Conservation (phyloP, 495 filamentous ascomycete genomes). For the Penicillium taxi region DNA sequence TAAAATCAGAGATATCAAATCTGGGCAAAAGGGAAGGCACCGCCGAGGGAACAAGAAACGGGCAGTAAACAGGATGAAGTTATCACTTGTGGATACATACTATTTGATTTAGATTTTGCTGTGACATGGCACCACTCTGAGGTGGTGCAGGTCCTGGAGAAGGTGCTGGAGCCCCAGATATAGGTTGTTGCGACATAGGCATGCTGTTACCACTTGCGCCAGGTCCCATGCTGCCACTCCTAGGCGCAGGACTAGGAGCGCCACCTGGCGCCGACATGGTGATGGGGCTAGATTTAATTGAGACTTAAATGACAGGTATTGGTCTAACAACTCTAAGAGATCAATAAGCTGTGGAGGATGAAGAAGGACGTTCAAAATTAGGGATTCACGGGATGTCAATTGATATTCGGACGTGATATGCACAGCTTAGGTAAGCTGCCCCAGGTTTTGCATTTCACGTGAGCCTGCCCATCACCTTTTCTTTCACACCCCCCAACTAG, state of each 20-base stretch:
- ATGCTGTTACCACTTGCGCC: constrained; percentile 38
- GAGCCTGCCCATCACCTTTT: too few relatives aligned
- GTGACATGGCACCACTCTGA: constrained; percentile 50
- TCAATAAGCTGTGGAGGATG: constrained; percentile 5
- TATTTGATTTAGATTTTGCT: constrained; percentile 92
- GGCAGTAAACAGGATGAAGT: too few relatives aligned
- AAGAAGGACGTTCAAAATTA: too few relatives aligned
- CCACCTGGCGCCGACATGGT: constrained; percentile 43
- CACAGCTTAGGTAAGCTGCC: too few relatives aligned
- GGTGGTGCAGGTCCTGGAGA: constrained; percentile 35
- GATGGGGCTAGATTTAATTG: neutral
- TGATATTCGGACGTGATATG: too few relatives aligned
- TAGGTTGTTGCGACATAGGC: constrained; percentile 43
- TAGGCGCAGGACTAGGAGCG: constrained; percentile 41
- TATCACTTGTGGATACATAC: too few relatives aligned
- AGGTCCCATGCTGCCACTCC: constrained; percentile 47
- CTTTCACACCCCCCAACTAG: too few relatives aligned
- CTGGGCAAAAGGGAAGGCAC: too few relatives aligned
- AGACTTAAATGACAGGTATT: neutral
- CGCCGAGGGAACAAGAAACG: too few relatives aligned
- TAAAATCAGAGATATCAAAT: too few relatives aligned
- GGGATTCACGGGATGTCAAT: too few relatives aligned
- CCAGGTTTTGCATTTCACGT: too few relatives aligned
- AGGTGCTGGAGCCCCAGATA: constrained; percentile 31
- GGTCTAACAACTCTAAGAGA: neutral